These are phyloP conservation scores for Salix koriyanagi DNA, from an alignment of 345 rosid species.

Conservation along the genomic window DNA sequence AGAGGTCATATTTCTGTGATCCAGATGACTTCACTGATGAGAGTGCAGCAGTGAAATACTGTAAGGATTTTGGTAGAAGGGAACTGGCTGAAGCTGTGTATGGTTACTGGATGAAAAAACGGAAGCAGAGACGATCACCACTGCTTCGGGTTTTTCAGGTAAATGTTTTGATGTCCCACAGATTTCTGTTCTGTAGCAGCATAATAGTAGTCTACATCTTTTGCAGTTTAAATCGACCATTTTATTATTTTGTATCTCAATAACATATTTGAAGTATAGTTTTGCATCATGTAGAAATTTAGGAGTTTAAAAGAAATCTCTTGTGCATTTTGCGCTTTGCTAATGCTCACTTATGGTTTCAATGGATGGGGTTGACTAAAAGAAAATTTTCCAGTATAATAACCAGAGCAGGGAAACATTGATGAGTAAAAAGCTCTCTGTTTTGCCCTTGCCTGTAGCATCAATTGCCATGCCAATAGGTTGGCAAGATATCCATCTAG, in stretches of 20 bases:
- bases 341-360: not conserved
- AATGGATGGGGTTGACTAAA: not conserved
- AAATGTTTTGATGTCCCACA: slow-evolving; percentile 10
- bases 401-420: not conserved
- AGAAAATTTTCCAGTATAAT: not conserved
- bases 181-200: not conserved
- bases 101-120: slow-evolving; percentile 67
- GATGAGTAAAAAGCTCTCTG: not conserved
- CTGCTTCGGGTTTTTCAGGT: slow-evolving; percentile 89
- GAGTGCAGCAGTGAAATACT: slow-evolving; percentile 42
- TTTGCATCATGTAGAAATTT: not conserved
- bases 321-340: not conserved
- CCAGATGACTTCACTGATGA: slow-evolving; percentile 55
- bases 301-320: not conserved
- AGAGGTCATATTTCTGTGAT: slow-evolving; percentile 57
- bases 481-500: not conserved
- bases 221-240: not conserved
- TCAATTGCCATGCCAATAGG: not conserved
- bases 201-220: not conserved
- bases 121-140: slow-evolving; percentile 58
- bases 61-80: slow-evolving; percentile 44
- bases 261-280: not conserved
- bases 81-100: slow-evolving; percentile 69
- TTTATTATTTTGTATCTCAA: not conserved
- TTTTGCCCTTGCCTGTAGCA: not conserved